Evolutionary conservation across 1,284 basidiomycete genomes (phyloP).

Genomic region (Anthracocystis walkeri): DNA sequence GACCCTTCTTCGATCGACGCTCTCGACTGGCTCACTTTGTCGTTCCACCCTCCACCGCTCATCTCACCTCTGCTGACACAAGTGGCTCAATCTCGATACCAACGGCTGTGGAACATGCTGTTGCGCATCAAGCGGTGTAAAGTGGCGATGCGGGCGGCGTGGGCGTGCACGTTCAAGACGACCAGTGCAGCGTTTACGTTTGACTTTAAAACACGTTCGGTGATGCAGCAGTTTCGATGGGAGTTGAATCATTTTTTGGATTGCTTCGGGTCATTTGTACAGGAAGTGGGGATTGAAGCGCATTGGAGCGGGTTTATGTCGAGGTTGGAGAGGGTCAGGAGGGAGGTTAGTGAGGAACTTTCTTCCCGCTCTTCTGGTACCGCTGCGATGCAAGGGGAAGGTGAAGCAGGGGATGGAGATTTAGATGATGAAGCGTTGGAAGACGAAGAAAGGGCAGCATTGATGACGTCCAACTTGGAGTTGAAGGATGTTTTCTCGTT

Average conservation of each 20-base stretch:
- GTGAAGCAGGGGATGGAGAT: constrained; percentile 23
- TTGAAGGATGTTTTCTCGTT: constrained; percentile 60
- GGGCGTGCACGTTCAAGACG: constrained; percentile 29
- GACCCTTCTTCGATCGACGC: constrained; percentile 53
- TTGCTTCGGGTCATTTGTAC: constrained; percentile 29
- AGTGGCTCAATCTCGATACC: constrained; percentile 48
- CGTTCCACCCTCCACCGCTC: constrained; percentile 56
- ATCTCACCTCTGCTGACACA: constrained; percentile 56
- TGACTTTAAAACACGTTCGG: constrained; percentile 21
- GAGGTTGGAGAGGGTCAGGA: constrained; percentile 26
- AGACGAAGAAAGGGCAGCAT: constrained; percentile 32
- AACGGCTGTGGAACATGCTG: constrained; percentile 56
- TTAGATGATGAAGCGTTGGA: constrained; percentile 36
- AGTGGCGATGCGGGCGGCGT: constrained; percentile 41
- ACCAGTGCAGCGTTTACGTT: constrained; percentile 33
- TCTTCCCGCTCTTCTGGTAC: neutral
- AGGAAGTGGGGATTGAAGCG: constrained; percentile 42
- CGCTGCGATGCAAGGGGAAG: neutral
- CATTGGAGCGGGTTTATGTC: constrained; percentile 43
- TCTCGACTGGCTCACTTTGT: constrained; percentile 59
- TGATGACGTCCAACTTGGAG: constrained; percentile 32
- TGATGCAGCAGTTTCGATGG: constrained; percentile 43
- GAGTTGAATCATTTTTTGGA: constrained; percentile 36
- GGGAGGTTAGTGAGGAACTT: constrained; percentile 39
- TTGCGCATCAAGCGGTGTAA: constrained; percentile 52